Percentiles rank a stretch among this genome's conserved stretches.
Conservation (phyloP, 805 yeast genomes). For the Starmerella floris region DNA sequence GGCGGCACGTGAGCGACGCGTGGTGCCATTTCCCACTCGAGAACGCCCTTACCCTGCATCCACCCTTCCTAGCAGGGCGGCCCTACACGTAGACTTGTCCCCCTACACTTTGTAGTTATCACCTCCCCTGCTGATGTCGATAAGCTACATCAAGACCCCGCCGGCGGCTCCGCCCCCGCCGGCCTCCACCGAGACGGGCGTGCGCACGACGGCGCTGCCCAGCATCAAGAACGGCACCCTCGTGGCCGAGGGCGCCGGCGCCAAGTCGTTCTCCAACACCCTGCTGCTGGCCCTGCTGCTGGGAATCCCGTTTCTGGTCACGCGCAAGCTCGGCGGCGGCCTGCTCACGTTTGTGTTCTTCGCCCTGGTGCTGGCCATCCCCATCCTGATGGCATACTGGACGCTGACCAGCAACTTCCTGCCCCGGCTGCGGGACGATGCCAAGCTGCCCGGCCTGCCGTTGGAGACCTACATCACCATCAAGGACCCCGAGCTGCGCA, state of each 20-base stretch:
- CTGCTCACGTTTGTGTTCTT: slow-evolving; percentile 58
- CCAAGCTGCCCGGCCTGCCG: slow-evolving; percentile 58
- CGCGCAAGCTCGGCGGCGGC: slow-evolving; percentile 50
- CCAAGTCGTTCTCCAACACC: slow-evolving; percentile 57
- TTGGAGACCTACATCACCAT: slow-evolving; percentile 69
- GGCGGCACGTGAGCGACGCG: no score
- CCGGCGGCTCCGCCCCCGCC: slow-evolving; percentile 34
- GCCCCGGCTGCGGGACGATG: slow-evolving; percentile 72
- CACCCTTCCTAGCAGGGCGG: no score
- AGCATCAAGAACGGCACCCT: slow-evolving; percentile 74
- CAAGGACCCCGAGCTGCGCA: slow-evolving; percentile 56
- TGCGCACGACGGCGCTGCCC: slow-evolving; percentile 36
- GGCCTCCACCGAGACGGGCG: slow-evolving; percentile 36
- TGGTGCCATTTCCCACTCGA: no score
- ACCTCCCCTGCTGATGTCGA: slow-evolving; percentile 9
- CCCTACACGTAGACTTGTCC: no score
- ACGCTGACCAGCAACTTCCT: slow-evolving; percentile 59
- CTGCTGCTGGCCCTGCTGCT: slow-evolving; percentile 38
- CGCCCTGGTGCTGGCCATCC: slow-evolving; percentile 41
- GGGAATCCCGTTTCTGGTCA: slow-evolving; percentile 48
- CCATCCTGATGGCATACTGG: slow-evolving; percentile 76
- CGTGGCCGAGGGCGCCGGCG: slow-evolving; percentile 86
- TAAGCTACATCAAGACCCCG: slow-evolving; percentile 39
- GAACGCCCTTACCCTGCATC: no score
- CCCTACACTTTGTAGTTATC: no score